phyloP scores from a whole-genome alignment of 495 filamentous ascomycete genomes.

The Neurospora sublineolata region DNA sequence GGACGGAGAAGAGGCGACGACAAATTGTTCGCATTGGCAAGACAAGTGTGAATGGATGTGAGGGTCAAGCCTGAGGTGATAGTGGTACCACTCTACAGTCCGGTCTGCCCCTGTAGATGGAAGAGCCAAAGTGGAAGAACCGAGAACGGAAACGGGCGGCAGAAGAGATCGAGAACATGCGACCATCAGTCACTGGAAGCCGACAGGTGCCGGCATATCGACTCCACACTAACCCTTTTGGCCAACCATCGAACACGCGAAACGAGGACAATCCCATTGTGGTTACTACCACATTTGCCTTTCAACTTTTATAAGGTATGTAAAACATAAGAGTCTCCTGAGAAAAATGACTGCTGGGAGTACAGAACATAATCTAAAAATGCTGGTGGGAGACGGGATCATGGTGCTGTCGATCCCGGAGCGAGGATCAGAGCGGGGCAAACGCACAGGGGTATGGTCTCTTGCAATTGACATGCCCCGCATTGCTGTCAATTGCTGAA shows the following conservation, averaged over 20 bases:
- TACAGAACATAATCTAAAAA: not conserved
- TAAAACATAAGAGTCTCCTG: not conserved
- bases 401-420: not conserved
- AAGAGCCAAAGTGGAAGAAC: not conserved
- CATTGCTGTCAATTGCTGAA: not conserved
- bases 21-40: not conserved
- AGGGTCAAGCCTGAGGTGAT: not conserved
- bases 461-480: not conserved
- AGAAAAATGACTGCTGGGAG: not conserved
- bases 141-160: not conserved
- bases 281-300: not conserved
- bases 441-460: not conserved
- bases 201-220: not conserved
- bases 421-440: not conserved
- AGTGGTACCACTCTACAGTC: not conserved
- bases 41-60: not conserved
- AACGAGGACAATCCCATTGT: not conserved
- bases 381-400: not conserved
- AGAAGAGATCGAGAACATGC: not conserved
- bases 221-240: not conserved
- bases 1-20: constrained; percentile 1
- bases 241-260: not conserved
- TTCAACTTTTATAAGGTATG: not conserved
- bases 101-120: not conserved
- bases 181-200: not conserved